A percentile compares a stretch with the other conserved stretches of the same genome.
Conservation (phyloP, 2,329 filamentous ascomycete genomes). For the Metarhizium rileyi region DNA sequence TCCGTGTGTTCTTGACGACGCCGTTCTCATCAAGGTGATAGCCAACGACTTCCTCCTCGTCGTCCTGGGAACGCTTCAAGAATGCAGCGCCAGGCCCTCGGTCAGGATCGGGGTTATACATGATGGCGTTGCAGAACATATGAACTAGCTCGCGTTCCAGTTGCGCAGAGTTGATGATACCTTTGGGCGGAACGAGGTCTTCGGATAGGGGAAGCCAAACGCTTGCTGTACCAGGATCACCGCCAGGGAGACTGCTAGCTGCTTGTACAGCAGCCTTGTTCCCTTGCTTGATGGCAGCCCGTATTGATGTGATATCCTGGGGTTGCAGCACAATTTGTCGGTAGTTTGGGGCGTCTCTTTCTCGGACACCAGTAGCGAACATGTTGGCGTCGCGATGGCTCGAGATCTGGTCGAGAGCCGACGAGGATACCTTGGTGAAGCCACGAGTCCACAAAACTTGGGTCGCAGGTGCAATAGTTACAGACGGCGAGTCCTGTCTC, state of each 20-base stretch:
- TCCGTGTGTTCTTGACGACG: constrained; percentile 75
- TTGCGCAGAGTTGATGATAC: constrained; percentile 87
- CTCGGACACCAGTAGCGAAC: constrained; percentile 66
- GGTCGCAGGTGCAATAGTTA: constrained; percentile 46
- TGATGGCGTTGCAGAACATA: constrained; percentile 96
- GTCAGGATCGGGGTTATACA: constrained; percentile 87
- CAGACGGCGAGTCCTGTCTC: constrained; percentile 39
- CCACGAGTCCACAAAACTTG: constrained; percentile 68
- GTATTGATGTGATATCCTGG: constrained; percentile 70
- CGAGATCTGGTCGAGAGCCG: constrained; percentile 66
- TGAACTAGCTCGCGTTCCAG: constrained; percentile 88
- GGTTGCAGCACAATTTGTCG: constrained; percentile 63
- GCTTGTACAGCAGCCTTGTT: constrained; percentile 53
- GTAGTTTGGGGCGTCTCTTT: constrained; percentile 68
- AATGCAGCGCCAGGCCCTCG: constrained; percentile 59
- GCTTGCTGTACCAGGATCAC: constrained; percentile 44
- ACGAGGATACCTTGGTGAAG: constrained; percentile 62
- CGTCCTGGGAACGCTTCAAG: constrained; percentile 33
- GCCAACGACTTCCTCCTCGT: constrained; percentile 39
- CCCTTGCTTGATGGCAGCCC: constrained; percentile 64
- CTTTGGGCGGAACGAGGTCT: constrained; percentile 75
- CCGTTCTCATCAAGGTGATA: constrained; percentile 73
- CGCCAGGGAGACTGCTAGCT: constrained; percentile 50
- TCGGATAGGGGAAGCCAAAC: constrained; percentile 60
- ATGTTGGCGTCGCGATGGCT: constrained; percentile 71